These are phyloP conservation scores for Cucumis hystrix DNA, from an alignment of 306 rosid genomes.

Conservation along the genomic window DNA sequence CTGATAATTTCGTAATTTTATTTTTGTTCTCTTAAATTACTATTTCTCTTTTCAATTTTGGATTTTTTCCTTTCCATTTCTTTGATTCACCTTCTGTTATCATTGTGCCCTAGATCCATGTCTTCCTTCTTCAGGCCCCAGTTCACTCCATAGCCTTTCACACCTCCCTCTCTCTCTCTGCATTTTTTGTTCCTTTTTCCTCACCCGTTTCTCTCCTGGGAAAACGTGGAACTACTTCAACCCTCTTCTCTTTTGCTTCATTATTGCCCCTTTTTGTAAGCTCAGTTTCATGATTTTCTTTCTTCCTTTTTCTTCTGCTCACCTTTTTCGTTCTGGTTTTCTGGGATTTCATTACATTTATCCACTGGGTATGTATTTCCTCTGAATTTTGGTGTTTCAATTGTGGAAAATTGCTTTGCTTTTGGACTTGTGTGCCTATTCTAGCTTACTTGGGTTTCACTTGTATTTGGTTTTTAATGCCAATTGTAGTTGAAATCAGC, in stretches of 20 bases:
- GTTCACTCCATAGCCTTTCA: constrained; percentile 17
- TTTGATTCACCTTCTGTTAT: constrained; percentile 5
- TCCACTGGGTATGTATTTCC: background rate
- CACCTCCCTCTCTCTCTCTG: background rate
- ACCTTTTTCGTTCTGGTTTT: background rate
- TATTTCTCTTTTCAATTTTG: background rate
- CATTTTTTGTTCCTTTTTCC: background rate
- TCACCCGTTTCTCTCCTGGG: background rate
- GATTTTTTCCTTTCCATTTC: background rate
- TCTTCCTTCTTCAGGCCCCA: constrained; percentile 26
- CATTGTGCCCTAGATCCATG: constrained; percentile 75
- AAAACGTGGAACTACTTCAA: background rate
- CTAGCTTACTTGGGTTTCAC: background rate
- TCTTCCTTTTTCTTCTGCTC: background rate
- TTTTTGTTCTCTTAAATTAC: background rate
- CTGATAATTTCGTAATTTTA: background rate
- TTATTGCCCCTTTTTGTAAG: background rate
- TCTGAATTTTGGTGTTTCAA: background rate
- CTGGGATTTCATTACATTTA: background rate
- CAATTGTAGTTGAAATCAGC: background rate
- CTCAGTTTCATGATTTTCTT: background rate
- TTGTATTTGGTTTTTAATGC: background rate
- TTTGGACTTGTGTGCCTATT: background rate
- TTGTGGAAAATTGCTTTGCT: background rate
- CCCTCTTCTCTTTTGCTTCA: background rate